A percentile compares a stretch with the other conserved stretches of the same genome.
Evolutionary conservation across 2,329 filamentous ascomycete species (phyloP).

Genomic region (Fusarium sp.): DNA sequence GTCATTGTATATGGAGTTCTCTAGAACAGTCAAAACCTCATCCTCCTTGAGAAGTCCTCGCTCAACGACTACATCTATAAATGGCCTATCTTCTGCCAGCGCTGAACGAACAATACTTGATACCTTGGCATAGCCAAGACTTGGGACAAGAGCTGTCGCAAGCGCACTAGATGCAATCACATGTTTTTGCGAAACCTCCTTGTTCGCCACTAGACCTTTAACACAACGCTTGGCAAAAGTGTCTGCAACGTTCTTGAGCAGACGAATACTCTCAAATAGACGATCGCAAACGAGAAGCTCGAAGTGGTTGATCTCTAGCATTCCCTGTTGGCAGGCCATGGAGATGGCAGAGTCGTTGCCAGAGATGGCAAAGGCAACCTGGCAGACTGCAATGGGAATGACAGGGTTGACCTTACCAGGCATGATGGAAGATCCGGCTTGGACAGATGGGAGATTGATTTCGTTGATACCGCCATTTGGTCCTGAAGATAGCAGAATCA

Average conservation of each 20-base stretch:
- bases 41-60: conserved; percentile 8
- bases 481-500: conserved; percentile 10
- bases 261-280: conserved; percentile 4
- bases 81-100: not conserved
- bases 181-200: conserved; percentile 12
- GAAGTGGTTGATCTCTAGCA: conserved; percentile 18
- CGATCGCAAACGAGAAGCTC: conserved; percentile 10
- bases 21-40: conserved; percentile 8
- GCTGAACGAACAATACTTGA: conserved; percentile 16
- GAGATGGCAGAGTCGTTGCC: conserved; percentile 5
- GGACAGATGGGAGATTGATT: conserved; percentile 7
- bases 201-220: conserved; percentile 9
- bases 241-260: not conserved
- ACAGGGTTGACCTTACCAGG: conserved; percentile 17
- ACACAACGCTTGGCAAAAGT: conserved; percentile 14
- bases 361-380: conserved; percentile 7
- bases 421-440: conserved; percentile 16
- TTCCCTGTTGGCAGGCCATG: conserved; percentile 14
- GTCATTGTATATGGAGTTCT: conserved; percentile 3
- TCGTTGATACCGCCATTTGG: conserved; percentile 7
- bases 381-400: conserved; percentile 10
- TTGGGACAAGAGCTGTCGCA: conserved; percentile 17
- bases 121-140: conserved; percentile 8
- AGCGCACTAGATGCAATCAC: conserved; percentile 12
- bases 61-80: conserved; percentile 13